Percentiles rank a stretch among this genome's conserved stretches.
Conservation (phyloP, 108 stramenopile species). For the Mayamaea pseudoterrestris region DNA sequence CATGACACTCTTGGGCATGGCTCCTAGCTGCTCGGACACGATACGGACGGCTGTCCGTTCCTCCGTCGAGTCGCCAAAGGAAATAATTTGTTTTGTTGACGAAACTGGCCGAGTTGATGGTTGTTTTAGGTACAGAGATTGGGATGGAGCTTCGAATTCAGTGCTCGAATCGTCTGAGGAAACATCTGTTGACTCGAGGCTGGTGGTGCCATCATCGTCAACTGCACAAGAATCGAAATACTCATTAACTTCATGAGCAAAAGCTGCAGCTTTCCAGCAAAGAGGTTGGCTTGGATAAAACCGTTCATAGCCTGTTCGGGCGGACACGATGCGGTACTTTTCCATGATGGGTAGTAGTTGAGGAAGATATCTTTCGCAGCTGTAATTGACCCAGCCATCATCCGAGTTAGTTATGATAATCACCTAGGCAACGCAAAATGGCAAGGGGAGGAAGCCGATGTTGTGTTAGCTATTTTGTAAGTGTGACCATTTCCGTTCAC, state of each 20-base stretch:
- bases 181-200: constrained; percentile 49
- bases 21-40: constrained; percentile 62
- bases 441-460: too few relatives aligned
- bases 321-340: constrained; percentile 64
- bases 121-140: too few relatives aligned
- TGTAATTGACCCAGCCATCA: constrained; percentile 86
- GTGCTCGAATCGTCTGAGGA: constrained; percentile 12
- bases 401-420: constrained; percentile 88
- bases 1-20: constrained; percentile 70
- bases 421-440: constrained; percentile 25
- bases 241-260: constrained; percentile 88
- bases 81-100: constrained; percentile 51
- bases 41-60: constrained; percentile 83
- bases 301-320: constrained; percentile 72
- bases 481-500: too few relatives aligned
- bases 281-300: constrained; percentile 82
- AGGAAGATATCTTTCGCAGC: constrained; percentile 68
- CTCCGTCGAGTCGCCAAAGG: constrained; percentile 79
- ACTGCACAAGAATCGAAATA: constrained; percentile 33
- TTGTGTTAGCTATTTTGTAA: too few relatives aligned
- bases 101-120: neutral
- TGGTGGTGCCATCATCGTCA: constrained; percentile 14
- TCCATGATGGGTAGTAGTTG: constrained; percentile 53
- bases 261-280: constrained; percentile 91
- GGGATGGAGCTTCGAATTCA: constrained; percentile 2